Evolutionary conservation across 495 filamentous ascomycete species (phyloP), one percentile per base, ranked within the genome.

Genomic region (Chaetomium tenue): DNA sequence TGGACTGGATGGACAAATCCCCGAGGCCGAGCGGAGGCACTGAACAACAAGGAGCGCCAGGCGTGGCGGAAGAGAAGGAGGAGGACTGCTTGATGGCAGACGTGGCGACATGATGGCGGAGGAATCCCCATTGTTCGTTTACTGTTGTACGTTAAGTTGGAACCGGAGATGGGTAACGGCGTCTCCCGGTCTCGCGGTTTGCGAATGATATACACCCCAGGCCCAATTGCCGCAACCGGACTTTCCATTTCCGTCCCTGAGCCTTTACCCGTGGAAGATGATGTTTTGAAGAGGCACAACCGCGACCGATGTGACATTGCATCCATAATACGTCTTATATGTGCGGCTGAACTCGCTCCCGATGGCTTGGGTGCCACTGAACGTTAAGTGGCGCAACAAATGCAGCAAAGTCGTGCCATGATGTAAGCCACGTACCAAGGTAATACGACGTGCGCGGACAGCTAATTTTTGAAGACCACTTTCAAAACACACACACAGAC

Each of bases 1-100:
- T 3, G 23, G 60, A 39, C 37, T 46, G 60, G 60, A 37, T n/a
- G 55, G 47, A 37, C 60, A 22, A 62, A 56, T 23, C 50, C 55
- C 26, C 28, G 54, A 15, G 7, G 30, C 22, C 18, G 11, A 57
- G 54, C 23, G 37, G 33, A 39, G 33, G n/a, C 28, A 57, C 9
- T 39, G 9, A 15, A 22, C 1, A 22, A 22, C 1, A 28, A 23
- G n/a, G 26, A 39, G 7, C 30, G 52, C 59, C 16, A 13, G n/a
- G 48, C 18, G 16, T 52, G 30, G 18, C 47, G 20, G 20, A 25
- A n/a, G 47, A 13, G 5, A 33, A 44, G 59, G 37, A 59, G 42
- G 56, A 33, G n/a, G 59, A 46, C 13, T 26, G 37, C 37, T 46
- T 46, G 23, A 46, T 18, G 55, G 46, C 39, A 18, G 55, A 42